Conservation (phyloP, 805 yeast species). For the Sugiyamaella marilandica region DNA sequence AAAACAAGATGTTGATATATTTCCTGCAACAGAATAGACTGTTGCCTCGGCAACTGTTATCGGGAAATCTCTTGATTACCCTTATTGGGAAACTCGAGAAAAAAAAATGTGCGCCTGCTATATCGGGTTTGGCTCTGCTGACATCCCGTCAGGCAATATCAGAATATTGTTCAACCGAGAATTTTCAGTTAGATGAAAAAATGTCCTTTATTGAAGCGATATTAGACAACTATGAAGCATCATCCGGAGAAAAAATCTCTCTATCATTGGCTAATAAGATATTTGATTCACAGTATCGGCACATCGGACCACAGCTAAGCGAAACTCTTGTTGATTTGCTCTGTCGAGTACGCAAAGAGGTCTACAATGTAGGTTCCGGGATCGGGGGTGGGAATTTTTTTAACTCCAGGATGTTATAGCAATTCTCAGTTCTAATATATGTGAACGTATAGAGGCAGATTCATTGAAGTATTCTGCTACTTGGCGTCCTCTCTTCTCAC, state of each 20-base stretch:
- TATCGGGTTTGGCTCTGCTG: neutral
- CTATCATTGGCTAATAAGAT: neutral
- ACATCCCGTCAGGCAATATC: neutral
- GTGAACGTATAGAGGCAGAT: too few species aligned
- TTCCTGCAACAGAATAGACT: neutral
- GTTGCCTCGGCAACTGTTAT: slow-evolving; percentile 1
- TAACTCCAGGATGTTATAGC: too few species aligned
- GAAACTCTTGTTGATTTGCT: neutral
- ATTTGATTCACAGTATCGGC: neutral
- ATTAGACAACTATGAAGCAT: neutral
- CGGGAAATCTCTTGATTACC: neutral
- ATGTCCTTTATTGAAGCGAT: neutral
- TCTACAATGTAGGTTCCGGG: too few species aligned
- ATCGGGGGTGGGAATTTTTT: too few species aligned
- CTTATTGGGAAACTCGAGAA: neutral
- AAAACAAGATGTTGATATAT: neutral
- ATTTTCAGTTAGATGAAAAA: neutral
- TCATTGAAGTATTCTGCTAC: too few species aligned
- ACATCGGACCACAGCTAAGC: neutral
- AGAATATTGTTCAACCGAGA: slow-evolving; percentile 2
- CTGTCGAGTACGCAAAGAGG: too few species aligned
- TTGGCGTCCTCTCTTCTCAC: neutral
- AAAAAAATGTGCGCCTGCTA: neutral
- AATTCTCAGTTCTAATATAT: too few species aligned
- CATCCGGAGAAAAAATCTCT: neutral